These are phyloP conservation scores for Nigrograna mackinnonii DNA, from an alignment of 2,329 filamentous ascomycete genomes.

Conservation along the genomic window DNA sequence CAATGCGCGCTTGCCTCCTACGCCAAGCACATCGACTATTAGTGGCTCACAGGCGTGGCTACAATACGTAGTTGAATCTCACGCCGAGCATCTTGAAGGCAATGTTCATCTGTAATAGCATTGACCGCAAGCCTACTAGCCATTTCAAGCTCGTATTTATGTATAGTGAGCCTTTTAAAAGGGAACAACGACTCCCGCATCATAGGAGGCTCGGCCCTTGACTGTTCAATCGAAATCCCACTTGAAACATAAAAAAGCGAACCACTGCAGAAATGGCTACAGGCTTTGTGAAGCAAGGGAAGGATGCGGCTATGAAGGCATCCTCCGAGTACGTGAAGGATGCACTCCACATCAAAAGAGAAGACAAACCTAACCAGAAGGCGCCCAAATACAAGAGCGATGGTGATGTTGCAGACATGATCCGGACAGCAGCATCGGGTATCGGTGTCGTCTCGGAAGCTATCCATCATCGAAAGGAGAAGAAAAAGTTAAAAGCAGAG, in stretches of 20 bases:
- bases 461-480: conserved; percentile 2
- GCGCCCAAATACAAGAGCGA: not conserved
- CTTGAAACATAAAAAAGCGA: not conserved
- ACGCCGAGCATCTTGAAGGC: not conserved
- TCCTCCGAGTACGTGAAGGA: not conserved
- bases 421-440: conserved; percentile 1
- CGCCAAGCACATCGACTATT: not conserved
- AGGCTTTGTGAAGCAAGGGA: not conserved
- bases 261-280: not conserved
- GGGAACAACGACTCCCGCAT: not conserved
- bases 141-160: not conserved
- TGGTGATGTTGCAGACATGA: conserved; percentile 11
- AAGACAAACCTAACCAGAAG: not conserved
- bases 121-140: not conserved
- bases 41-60: not conserved
- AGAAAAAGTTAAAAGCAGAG: conserved; percentile 2
- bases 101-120: not conserved
- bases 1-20: not conserved
- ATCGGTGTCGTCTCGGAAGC: conserved; percentile 3
- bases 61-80: not conserved
- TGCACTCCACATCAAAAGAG: not conserved
- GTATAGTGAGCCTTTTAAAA: not conserved
- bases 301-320: not conserved
- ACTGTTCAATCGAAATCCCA: not conserved
- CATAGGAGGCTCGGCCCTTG: not conserved